Base-by-base conservation (phyloP, 805 yeast genomes). In the Kazachstania taianensis region DNA sequence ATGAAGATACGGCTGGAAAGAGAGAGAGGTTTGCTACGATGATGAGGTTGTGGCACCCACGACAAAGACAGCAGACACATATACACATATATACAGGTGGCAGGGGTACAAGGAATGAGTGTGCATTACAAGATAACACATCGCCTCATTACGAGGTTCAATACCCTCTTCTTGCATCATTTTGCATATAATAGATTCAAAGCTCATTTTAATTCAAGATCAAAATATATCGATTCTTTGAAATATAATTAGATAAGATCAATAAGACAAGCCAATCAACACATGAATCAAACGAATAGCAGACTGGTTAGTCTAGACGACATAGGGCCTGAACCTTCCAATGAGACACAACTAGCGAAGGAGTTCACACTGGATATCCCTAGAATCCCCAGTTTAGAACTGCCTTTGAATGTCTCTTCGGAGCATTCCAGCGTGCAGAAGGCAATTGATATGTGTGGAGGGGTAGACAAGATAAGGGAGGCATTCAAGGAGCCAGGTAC, bases 361-460 rank as follows among this genome's bases (percentile, higher is more conserved):
- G 72, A 69, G 44, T 70, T 69, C 50, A 69, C 81, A 8, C 57
- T 83, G 50, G 92, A 82, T 45, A 67, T 82, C 1, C 92, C 94
- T 7, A 75, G 77, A 46, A 75, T 75, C 17, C 67, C 81, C 4
- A 72, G 87, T 2, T 70, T 87, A 13, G 96, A 87, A 50, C 67
- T 81, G 40, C 96, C 96, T 0, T 59, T 85, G 20, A 66, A 69
- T 13, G 87, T 87, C 6, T 66, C 53, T 10, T 22, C 49, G 4
- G 37, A 42, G 8, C 51, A 41, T n/a, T 43, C 67, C 26, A 69
- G 86, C 51, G 60, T 72, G 0, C 69, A 67, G 14, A 69, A 66
- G 33, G 94, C 94, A 0, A 56, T 86, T 8, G 55, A 58, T 5
- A 72, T 80, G 75, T 70, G 81, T 36, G 92, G 92, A 6, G 92